Percentiles rank a stretch among this genome's conserved stretches.
phyloP scores from a whole-genome alignment of 1,284 basidiomycete genomes.

The Earliella scabrosa region DNA sequence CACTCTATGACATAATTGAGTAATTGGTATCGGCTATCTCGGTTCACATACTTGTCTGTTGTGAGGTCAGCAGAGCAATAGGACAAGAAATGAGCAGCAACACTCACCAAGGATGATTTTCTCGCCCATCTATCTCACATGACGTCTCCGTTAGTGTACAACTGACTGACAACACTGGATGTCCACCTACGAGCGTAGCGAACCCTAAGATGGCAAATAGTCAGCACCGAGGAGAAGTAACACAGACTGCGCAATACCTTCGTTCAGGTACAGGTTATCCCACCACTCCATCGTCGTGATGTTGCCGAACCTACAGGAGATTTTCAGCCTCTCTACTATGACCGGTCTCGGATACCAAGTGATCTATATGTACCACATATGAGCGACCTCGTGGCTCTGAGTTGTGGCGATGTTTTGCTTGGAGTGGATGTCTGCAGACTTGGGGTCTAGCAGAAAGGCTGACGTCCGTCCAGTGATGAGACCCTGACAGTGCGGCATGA shows the following conservation, averaged over 20 bases:
- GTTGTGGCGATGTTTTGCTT: conserved; percentile 82
- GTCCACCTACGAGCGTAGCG: conserved; percentile 65
- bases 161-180: too few relatives aligned
- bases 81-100: too few relatives aligned
- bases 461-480: conserved; percentile 91
- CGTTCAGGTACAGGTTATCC: conserved; percentile 88
- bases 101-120: conserved; percentile 82
- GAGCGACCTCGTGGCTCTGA: conserved; percentile 86
- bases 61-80: too few relatives aligned
- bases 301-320: conserved; percentile 74
- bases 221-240: not conserved
- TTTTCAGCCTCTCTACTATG: not conserved
- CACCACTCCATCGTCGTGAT: conserved; percentile 96
- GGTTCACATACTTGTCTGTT: conserved; percentile 62
- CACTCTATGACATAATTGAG: conserved; percentile 46
- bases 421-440: conserved; percentile 74
- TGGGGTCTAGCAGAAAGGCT: conserved; percentile 83
- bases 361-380: conserved; percentile 79
- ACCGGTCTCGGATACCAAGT: not conserved
- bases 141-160: too few relatives aligned
- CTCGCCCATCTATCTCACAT: conserved; percentile 76
- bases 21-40: not conserved
- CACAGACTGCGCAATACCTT: conserved; percentile 48
- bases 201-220: conserved; percentile 60
- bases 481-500: too few relatives aligned